Base-by-base conservation (phyloP, 2,329 filamentous ascomycete species). In the Waltergamsia citrina region DNA sequence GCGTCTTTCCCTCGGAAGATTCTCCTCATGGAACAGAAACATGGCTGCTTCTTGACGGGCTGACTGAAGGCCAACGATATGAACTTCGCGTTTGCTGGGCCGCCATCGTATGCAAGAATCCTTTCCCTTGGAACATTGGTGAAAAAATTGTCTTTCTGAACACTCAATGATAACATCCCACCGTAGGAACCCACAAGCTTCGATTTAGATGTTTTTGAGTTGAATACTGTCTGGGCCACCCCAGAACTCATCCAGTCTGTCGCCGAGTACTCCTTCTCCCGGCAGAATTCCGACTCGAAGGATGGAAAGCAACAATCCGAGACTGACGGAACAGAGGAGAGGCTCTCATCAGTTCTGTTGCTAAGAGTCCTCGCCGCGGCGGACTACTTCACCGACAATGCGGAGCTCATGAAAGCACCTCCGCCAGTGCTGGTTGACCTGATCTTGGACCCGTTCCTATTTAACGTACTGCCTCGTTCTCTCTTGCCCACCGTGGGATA, bases 51-150 rank as follows among this genome's bases (percentile, higher is more conserved):
- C 71, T 98, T 6, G 72, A 82, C 37, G 62, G 69, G 22, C 66
- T 98, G 35, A 67, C 60, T n/a, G 70, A 75, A 23, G 74, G 76
- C 9, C 80, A 81, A 49, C 74, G 87, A 43, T 95, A 96, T 66
- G 92, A 98, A 64, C 72, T 94, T 32, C 78, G 92, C 35, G 69
- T 95, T 39, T 96, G 90, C 62, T 98, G 90, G 88, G 71, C 86
- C 39, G 92, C 92, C 26, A 92, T 81, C 40, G 90, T 94, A 70
- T 59, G 83, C 69, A 21, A 28, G 31, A n/a, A 15, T 36, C 17
- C 21, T 12, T 16, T 12, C 8, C 22, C 23, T 30, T 27, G 19
- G 22, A 18, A 17, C 15, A 25, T 23, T n/a, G n/a, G n/a, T n/a
- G n/a, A n/a, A n/a, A n/a, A n/a, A n/a, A n/a, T n/a, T n/a, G n/a